Conservation (phyloP, 164 flowering plant genomes). For the Vitis rotundifolia region DNA sequence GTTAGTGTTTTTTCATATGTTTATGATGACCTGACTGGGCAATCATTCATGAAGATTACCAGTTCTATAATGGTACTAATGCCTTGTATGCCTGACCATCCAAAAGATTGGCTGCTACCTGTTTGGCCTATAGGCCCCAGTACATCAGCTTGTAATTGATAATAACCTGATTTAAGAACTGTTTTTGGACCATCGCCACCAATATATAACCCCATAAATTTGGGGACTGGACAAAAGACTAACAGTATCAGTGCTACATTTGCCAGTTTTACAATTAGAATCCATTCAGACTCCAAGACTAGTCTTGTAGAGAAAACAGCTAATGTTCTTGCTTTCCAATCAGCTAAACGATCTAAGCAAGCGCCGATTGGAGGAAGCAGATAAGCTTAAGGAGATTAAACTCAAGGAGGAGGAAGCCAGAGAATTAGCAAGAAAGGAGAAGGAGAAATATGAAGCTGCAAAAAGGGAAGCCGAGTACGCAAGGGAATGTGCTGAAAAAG, state of each 20-base stretch:
- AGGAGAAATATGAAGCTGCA: constrained; percentile 55
- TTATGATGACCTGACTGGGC: too few species aligned
- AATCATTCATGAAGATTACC: too few species aligned
- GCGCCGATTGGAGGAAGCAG: constrained; percentile 50
- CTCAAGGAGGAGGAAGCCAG: constrained; percentile 52
- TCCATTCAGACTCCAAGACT: neutral
- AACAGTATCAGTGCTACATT: neutral
- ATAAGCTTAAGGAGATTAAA: constrained; percentile 52
- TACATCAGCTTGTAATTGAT: too few species aligned
- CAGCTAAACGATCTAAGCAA: constrained; percentile 57
- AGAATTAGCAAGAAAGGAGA: constrained; percentile 57
- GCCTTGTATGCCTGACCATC: too few species aligned
- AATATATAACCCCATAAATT: neutral
- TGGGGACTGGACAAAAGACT: neutral
- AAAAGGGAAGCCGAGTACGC: constrained; percentile 52
- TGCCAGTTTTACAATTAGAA: neutral
- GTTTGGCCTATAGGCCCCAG: too few species aligned
- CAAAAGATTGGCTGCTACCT: too few species aligned
- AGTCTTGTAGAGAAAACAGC: neutral
- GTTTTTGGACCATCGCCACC: neutral
- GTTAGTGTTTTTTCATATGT: too few species aligned
- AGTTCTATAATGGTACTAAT: too few species aligned
- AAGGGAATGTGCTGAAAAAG: constrained; percentile 58
- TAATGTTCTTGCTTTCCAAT: constrained; percentile 10
- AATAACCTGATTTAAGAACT: too few species aligned